A percentile compares a stretch with the other conserved stretches of the same genome.
Evolutionary conservation across 352 stramenopile genomes (phyloP).

Genomic region (Phytophthora capsici): DNA sequence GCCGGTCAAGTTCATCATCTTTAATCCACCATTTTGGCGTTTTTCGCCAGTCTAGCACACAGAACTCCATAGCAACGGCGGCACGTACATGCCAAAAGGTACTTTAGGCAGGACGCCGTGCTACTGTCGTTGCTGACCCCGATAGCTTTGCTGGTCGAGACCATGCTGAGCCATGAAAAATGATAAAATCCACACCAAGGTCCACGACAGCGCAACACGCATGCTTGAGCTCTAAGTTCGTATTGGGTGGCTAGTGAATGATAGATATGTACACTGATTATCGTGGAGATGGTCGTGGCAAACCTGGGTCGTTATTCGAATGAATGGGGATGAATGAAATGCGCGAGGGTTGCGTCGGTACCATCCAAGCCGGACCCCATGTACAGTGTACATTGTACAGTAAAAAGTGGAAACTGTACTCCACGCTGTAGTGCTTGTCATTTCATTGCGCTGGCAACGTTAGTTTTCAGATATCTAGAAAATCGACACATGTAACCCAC

Average conservation of each 20-base stretch:
- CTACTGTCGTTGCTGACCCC: conserved; percentile 19
- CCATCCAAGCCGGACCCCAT: not conserved
- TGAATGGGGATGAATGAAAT: not conserved
- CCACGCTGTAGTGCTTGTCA: not conserved
- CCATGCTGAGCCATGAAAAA: conserved; percentile 2
- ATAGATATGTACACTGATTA: too few relatives aligned
- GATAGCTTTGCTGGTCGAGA: conserved; percentile 9
- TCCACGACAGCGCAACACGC: not conserved
- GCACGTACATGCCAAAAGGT: not conserved
- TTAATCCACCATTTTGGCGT: conserved; percentile 20
- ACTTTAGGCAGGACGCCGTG: not conserved
- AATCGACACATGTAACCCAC: too few relatives aligned
- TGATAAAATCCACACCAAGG: conserved; percentile 33
- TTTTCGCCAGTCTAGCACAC: conserved; percentile 15
- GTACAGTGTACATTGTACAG: too few relatives aligned
- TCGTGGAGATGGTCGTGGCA: not conserved
- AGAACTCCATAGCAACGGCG: not conserved
- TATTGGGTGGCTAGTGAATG: too few relatives aligned
- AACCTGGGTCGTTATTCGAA: not conserved
- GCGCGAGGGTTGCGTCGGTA: not conserved
- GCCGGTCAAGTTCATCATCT: conserved; percentile 20
- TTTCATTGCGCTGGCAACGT: too few relatives aligned
- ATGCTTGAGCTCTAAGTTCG: not conserved
- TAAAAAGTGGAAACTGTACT: not conserved
- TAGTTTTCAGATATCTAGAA: too few relatives aligned